Conservation (phyloP, 306 rosid genomes). For the Casuarina equisetifolia region DNA sequence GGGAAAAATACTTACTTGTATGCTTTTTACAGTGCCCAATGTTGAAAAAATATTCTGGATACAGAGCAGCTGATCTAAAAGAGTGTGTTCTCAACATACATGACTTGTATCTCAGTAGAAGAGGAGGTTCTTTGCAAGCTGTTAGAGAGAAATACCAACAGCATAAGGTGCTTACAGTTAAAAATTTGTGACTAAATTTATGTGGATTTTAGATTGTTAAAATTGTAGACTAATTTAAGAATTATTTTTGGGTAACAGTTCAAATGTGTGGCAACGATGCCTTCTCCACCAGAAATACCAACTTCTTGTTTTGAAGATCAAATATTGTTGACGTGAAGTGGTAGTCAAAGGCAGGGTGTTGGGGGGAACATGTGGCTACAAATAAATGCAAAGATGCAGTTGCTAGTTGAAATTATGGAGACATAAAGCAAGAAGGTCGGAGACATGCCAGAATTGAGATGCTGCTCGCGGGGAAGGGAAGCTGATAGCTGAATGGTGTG, state of each 20-base stretch:
- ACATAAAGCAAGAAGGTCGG: no score
- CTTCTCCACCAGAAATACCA: slow-evolving; percentile 8
- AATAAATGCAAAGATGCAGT: no score
- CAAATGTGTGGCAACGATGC: not conserved
- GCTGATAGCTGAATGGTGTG: no score
- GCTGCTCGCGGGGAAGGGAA: no score
- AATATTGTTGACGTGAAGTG: not conserved
- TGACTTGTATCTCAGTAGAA: slow-evolving; percentile 68
- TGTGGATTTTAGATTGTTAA: not conserved
- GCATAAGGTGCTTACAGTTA: slow-evolving; percentile 55
- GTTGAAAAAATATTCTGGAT: slow-evolving; percentile 53
- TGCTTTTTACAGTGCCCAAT: slow-evolving; percentile 38
- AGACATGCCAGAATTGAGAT: no score
- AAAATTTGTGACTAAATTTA: not conserved
- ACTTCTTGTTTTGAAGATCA: slow-evolving; percentile 1
- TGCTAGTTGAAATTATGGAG: no score
- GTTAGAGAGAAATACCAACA: slow-evolving; percentile 77
- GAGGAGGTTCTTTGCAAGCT: slow-evolving; percentile 61
- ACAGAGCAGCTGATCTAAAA: slow-evolving; percentile 57
- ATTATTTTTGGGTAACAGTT: not conserved
- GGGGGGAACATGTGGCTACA: no score
- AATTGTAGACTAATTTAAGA: slow-evolving; percentile 11
- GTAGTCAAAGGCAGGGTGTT: no score
- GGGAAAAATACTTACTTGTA: slow-evolving; percentile 12
- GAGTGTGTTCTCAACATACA: slow-evolving; percentile 57